Base-by-base conservation (phyloP, 352 stramenopile species). In the Aphanomyces astaci region DNA sequence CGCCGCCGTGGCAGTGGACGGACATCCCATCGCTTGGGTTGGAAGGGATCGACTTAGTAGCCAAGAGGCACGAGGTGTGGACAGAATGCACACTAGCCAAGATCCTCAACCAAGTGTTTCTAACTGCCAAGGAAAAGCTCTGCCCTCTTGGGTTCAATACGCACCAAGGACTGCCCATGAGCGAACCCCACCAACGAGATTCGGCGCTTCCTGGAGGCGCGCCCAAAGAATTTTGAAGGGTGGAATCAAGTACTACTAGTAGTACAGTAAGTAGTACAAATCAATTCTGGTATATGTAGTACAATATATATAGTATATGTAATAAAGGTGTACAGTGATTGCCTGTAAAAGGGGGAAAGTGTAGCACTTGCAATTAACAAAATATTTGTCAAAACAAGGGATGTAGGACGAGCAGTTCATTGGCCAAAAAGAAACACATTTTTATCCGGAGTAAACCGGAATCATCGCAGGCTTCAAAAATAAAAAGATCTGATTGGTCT, bases 61-160 rank as follows among this genome's bases (percentile, higher is more conserved):
- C 68, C 17, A 81, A 80, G 56, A 71, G 72, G 9, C 76, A 80
- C 59, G 76, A 79, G 32, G 74, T 80, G 31, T 79, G 74, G 76
- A 59, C 76, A 53, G 76, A 74, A 40, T 80, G 76, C 55, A 76
- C 76, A 10, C 77, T 73, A 11, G 72, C 70, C n/a, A 79, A 82
- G 36, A 63, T 81, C n/a, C 69, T 78, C 31, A 82, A 84, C 63
- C 75, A 82, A 53, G 76, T 73, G 10, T 69, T 80, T 59, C 28
- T 80, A 31, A 74, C 75, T 57, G 76, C 75, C 70, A 85, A 83
- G 65, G 74, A 80, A 32, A 74, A 71, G 33, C 73, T 72, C 36
- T 84, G 76, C 56, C 60, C 77, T 17, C 63, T 66, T 2, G 74
- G 77, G n/a, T 86, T 74, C 73, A 86, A 82, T 68, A 76, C 72